Base-by-base conservation (phyloP, 148 eudicot species). In the Chenopodium berlandieri region DNA sequence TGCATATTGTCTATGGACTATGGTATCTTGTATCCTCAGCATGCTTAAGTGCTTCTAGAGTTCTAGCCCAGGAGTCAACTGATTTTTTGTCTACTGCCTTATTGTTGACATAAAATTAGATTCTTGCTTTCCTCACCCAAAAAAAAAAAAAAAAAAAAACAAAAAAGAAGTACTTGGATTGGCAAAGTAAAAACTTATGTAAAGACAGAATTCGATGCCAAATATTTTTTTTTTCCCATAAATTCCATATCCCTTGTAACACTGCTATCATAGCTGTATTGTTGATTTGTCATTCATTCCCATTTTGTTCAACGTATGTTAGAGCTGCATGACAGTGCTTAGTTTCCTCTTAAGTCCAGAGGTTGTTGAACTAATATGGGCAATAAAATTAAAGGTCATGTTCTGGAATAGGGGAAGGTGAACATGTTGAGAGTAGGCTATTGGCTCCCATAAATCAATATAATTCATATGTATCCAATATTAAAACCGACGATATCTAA, bases 31-130 rank as follows among this genome's bases (percentile, higher is more conserved):
- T 65, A 44, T 37, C 34, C 31, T 70, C 69, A 50, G 23, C 75
- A 75, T 80, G 58, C 71, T 25, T 27, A 73, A 80, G 16, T 71
- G 75, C 65, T 50, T 68, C 48, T 30, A 50, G 47, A 34, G 40
- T 34, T 34, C 40, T 34, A 4, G 40, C 40, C 69, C 14, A 79
- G 74, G 31, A 70, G 50, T 78, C 34, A 52, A 31, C 34, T 9
- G 11, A 19, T 81, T 56, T 44, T 75, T 10, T n/a, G 9, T 77
- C 17, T 60, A 34, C 4, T 63, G 12, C 16, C 20, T 9, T 34
- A 16, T 77, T 31, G 34, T 77, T 6, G 50, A 1, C 68, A 6
- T 54, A 76, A 12, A 54, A 62, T 9, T 22, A 20, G 22, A 62
- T 10, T 62, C 27, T 62, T 20, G 66, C n/a, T 40, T 40, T 40